Base-by-base conservation (phyloP, 495 filamentous ascomycete genomes). In the Penicillium diatomitis region DNA sequence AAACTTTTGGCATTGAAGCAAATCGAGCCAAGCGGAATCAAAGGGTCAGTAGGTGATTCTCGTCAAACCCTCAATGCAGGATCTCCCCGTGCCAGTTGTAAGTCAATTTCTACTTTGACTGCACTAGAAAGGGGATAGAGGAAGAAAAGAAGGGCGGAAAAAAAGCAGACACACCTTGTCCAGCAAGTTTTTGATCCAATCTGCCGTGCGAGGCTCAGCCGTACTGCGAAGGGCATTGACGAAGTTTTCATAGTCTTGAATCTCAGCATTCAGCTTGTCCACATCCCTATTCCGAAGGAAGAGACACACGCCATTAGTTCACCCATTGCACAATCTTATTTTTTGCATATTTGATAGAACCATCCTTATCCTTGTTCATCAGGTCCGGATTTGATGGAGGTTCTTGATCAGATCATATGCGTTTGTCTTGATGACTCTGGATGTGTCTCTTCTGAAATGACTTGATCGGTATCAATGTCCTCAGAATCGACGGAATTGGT, bases 181-280 rank as follows among this genome's bases (percentile, higher is more conserved):
- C 47, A 75, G 60, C 41, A 68, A 55, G 35, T 9, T 54, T 38
- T 49, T 68, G 30, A 77, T 75, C 33, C 65, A 58, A 8, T 64
- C 61, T n/a, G 61, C 57, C 8, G 64, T 64, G 32, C 56, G 52
- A 10, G 54, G 44, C 33, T 68, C 67, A n/a, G 70, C 64, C 32
- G 61, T 37, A 20, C 37, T 48, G 8, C 60, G 56, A 32, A 77
- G 51, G 2, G 74, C 71, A 50, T 64, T 67, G 43, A 78, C 51
- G 9, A 77, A 36, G 32, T 63, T 68, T 46, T 80, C 76, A 56
- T 76, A 74, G 12, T 78, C 77, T 12, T 68, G 52, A 11, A 72
- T 62, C 55, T 71, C 76, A 20, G 68, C 60, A n/a, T 73, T 62
- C 46, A 79, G 53, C 37, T 55, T 65, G 42, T 70, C 62, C 53